phyloP scores from a whole-genome alignment of 2,329 filamentous ascomycete genomes.

The Cercospora canescens region DNA sequence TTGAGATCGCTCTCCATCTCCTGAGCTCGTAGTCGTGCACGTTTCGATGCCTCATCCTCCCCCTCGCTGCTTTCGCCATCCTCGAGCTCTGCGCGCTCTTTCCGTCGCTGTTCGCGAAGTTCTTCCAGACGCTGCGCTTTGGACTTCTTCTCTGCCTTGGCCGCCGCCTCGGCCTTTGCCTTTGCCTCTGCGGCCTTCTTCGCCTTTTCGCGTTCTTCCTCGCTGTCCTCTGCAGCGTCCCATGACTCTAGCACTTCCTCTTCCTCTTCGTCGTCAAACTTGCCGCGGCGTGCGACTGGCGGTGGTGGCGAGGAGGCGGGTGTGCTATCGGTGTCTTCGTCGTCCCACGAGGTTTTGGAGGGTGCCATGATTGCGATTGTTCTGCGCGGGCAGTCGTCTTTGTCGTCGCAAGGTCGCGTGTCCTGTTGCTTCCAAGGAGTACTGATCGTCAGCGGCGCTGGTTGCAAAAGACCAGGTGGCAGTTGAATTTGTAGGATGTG shows the following conservation, averaged over 20 bases:
- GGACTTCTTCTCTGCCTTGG: conserved; percentile 86
- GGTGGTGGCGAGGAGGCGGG: conserved; percentile 50
- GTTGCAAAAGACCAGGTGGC: neutral
- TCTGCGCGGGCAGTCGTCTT: conserved; percentile 15
- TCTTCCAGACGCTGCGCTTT: conserved; percentile 86
- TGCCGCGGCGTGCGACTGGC: conserved; percentile 53
- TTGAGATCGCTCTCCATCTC: conserved; percentile 87
- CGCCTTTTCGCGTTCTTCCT: conserved; percentile 92
- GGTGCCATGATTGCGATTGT: conserved; percentile 37
- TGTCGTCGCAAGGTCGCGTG: neutral
- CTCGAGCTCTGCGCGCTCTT: conserved; percentile 57
- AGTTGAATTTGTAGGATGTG: neutral
- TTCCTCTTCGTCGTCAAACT: conserved; percentile 92
- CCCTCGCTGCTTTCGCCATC: conserved; percentile 60
- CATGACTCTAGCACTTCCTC: conserved; percentile 91
- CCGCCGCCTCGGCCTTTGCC: conserved; percentile 84
- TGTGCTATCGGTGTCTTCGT: conserved; percentile 57
- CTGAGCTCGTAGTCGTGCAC: conserved; percentile 71
- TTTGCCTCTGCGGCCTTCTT: conserved; percentile 83
- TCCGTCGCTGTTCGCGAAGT: conserved; percentile 61
- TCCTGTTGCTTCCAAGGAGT: neutral
- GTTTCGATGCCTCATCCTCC: conserved; percentile 70
- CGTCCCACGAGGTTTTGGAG: conserved; percentile 41
- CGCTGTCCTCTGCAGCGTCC: conserved; percentile 96
- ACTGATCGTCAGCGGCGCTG: neutral